Evolutionary conservation across 179 eudicot genomes (phyloP), one percentile per base, ranked within the genome.

Genomic region (Gypsophila paniculata): DNA sequence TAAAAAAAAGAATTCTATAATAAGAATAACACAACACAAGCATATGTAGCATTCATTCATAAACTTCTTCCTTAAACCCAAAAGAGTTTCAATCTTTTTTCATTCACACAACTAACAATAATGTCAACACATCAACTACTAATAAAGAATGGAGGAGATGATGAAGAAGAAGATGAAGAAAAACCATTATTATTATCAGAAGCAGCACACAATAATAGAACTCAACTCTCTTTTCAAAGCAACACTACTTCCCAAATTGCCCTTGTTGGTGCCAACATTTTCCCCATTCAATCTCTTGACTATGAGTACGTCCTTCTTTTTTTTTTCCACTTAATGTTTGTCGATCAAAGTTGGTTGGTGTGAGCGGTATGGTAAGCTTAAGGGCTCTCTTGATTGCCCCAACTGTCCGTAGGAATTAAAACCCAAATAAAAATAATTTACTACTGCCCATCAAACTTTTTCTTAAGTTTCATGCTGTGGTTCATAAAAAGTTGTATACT

Each of bases 251-350:
- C 95, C 15, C 95, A 89, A 57, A 71, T 85, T 65, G 95, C 95
- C 23, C 82, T 89, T 78, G 91, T 89, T 73, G 95, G 95, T 70
- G 80, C 85, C 79, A 87, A 76, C 66, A 39, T 81, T 78, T 85
- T 82, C 82, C 91, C 91, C 39, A 80, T 89, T 77, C 85, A 89
- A 68, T 82, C 87, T 77, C 90, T 89, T 64, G 95, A 89, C 54
- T 89, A 84, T 72, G 95, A 89, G 95, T 89, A 48, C 42, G 71
- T 69, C 48, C 1, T 10, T 10, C 52, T 48, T 10, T 22, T 67
- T 61, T 17, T 1, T 17, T 59, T 57, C 34, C 4, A 29, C 21
- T 57, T 21, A 42, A 6, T 42, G 0, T 42, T 42, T 6, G 46
- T 42, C 34, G 34, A 29, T 29, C 34, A 42, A 42, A 42, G 10